These are phyloP conservation scores for Vitis hybrid DNA, from an alignment of 177 flowering plant genomes.

Conservation along the genomic window DNA sequence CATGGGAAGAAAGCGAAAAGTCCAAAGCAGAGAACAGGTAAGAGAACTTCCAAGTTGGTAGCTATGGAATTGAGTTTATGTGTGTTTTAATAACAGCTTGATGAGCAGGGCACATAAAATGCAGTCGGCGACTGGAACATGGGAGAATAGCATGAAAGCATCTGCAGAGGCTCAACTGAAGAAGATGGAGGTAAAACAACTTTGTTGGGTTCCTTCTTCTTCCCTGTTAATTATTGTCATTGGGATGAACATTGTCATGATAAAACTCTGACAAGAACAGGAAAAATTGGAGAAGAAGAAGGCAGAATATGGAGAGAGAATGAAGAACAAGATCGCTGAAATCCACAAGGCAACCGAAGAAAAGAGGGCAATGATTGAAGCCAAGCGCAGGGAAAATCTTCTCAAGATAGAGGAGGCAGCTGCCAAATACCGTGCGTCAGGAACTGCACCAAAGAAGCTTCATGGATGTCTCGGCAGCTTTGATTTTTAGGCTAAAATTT, in stretches of 20 bases:
- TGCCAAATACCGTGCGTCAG: constrained; percentile 35
- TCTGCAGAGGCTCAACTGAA: constrained; percentile 36
- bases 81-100: background rate
- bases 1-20: constrained; percentile 70
- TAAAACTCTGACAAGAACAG: constrained; percentile 19
- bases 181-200: constrained; percentile 38
- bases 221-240: background rate
- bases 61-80: no score
- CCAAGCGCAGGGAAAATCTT: constrained; percentile 41
- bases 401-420: constrained; percentile 51
- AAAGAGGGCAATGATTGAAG: constrained; percentile 50
- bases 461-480: constrained; percentile 14
- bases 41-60: background rate
- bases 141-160: constrained; percentile 47
- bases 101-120: constrained; percentile 42
- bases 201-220: background rate
- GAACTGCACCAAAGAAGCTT: constrained; percentile 18
- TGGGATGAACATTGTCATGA: background rate
- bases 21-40: constrained; percentile 57
- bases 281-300: constrained; percentile 56
- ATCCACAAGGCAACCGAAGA: constrained; percentile 57
- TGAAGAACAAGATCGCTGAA: constrained; percentile 51
- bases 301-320: constrained; percentile 52
- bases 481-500: background rate
- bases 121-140: constrained; percentile 24